Percentiles rank a stretch among this genome's conserved stretches.
phyloP scores from a whole-genome alignment of 2,329 filamentous ascomycete genomes.

The Venturia aucupariae region DNA sequence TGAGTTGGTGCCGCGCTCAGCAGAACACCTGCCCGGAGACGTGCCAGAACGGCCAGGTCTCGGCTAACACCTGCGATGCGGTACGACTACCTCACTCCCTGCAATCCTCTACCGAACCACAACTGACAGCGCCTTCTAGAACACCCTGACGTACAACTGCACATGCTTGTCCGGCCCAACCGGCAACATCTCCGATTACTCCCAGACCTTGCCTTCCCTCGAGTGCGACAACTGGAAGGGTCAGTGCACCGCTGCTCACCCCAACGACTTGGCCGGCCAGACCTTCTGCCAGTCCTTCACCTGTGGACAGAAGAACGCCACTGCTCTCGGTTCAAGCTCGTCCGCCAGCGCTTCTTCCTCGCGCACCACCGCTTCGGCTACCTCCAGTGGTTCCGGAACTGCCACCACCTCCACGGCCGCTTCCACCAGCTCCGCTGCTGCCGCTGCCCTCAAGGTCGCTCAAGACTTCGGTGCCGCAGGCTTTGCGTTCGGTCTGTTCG shows the following conservation, averaged over 20 bases:
- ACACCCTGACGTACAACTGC: slow-evolving; percentile 46
- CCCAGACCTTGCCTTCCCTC: slow-evolving; percentile 50
- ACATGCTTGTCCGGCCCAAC: slow-evolving; percentile 46
- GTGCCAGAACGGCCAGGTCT: slow-evolving; percentile 42
- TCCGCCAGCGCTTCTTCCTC: slow-evolving; percentile 22
- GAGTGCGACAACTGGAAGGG: slow-evolving; percentile 46
- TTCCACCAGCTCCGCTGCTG: slow-evolving; percentile 31
- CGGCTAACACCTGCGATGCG: slow-evolving; percentile 45
- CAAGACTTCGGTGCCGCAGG: slow-evolving; percentile 44
- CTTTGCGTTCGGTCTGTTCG: slow-evolving; percentile 44
- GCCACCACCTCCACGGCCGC: slow-evolving; percentile 20
- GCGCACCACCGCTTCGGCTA: slow-evolving; percentile 19
- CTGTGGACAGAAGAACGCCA: slow-evolving; percentile 45
- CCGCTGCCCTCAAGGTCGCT: slow-evolving; percentile 34
- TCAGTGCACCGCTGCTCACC: slow-evolving; percentile 32
- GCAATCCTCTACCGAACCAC: background rate
- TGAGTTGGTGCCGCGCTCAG: slow-evolving; percentile 50
- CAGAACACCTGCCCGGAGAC: slow-evolving; percentile 51
- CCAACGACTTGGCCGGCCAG: slow-evolving; percentile 29
- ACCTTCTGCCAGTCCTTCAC: slow-evolving; percentile 38
- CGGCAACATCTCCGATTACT: slow-evolving; percentile 48
- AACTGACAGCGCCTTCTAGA: slow-evolving; percentile 26
- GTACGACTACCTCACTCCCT: slow-evolving; percentile 34
- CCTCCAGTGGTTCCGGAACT: slow-evolving; percentile 21
- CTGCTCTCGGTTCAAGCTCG: slow-evolving; percentile 23